A percentile compares a stretch with the other conserved stretches of the same genome.
Evolutionary conservation across 441 rosid genomes (phyloP).

Genomic region (Adansonia grandidieri): DNA sequence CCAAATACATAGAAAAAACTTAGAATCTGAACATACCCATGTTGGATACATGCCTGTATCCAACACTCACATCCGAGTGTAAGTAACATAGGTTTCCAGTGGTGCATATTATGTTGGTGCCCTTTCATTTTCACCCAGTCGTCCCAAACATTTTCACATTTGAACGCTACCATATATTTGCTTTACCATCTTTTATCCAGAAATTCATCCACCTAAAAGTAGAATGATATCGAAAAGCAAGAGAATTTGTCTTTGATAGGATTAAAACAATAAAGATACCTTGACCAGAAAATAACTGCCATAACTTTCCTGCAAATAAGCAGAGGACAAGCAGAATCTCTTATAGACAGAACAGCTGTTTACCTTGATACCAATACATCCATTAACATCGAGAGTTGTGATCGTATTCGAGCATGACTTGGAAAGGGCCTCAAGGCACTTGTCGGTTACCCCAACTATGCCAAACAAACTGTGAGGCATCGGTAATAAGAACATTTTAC

Average conservation of each 20-base stretch:
- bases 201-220: neutral
- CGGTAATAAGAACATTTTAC: neutral
- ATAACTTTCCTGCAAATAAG: neutral
- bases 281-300: neutral
- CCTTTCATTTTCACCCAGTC: neutral
- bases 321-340: constrained; percentile 11
- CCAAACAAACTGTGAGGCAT: constrained; percentile 80
- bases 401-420: constrained; percentile 64
- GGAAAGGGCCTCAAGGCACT: constrained; percentile 73
- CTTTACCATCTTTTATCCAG: neutral
- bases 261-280: neutral
- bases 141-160: neutral
- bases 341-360: constrained; percentile 20
- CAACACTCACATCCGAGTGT: too few relatives aligned
- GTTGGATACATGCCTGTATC: too few relatives aligned
- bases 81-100: neutral
- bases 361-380: constrained; percentile 90
- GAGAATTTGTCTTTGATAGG: neutral
- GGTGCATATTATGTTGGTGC: neutral
- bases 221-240: neutral
- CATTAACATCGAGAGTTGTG: constrained; percentile 90
- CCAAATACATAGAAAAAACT: too few relatives aligned
- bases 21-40: too few relatives aligned
- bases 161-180: neutral
- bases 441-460: constrained; percentile 77